Evolutionary conservation across 2,329 filamentous ascomycete genomes (phyloP), one percentile per base, ranked within the genome.

Genomic region (Intubia oerlemansii): DNA sequence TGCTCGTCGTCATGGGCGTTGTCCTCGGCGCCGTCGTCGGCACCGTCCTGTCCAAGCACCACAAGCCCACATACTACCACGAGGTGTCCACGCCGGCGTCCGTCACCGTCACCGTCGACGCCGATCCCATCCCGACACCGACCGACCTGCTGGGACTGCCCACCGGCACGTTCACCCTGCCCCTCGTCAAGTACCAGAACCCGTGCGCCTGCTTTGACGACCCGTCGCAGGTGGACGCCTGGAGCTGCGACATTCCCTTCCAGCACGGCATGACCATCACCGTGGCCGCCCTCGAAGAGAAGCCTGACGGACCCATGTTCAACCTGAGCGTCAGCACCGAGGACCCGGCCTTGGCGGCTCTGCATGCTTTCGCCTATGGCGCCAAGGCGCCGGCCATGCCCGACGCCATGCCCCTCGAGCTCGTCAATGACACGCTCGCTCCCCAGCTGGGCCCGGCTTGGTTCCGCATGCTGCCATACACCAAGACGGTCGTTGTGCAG

Each of bases 161-260:
- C 1, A 58, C 55, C 4, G 73, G 73, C 3, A 52, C 48, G 0
- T 78, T 51, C 36, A 48, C 50, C 14, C 44, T 79, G n/a, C 61
- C 66, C 4, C 47, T 68, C 5, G 49, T 56, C 25, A 50, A 58
- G 4, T 56, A 54, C 30, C 52, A 56, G 30, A 50, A 52, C 3
- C 59, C 64, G 11, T 57, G 53, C 23, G 53, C 56, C 0, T 79
- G 73, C 42, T 54, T 78, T 34, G 53, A 54, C 18, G 55, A 72
- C 32, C 51, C 57, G 1, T 53, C 45, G 1, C 59, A 70, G 38
- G 50, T 54, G n/a, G 45, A 54, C 28, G 62, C 70, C 1, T 79
- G 73, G 73, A 63, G 55, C 33, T 79, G 73, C 42, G 54, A 62
- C 10, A 52, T 74, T 17, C 49, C 53, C 2, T 48, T 54, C 25